phyloP scores from a whole-genome alignment of 2,329 filamentous ascomycete genomes.

The Aspergillus fumigatiaffinis region DNA sequence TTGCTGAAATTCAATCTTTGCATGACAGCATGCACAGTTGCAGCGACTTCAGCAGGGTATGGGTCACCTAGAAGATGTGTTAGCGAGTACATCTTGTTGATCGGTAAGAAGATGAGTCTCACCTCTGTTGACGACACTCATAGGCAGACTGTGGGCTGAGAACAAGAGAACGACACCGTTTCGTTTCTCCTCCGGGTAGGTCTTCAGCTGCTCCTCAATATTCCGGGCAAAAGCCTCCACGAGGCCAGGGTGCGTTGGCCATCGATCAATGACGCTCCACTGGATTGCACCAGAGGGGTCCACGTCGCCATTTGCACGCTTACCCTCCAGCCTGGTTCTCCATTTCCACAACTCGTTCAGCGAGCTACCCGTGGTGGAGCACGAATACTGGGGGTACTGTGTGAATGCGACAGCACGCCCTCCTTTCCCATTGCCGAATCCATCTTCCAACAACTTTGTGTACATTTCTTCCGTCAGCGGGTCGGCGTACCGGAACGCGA shows the following conservation, averaged over 20 bases:
- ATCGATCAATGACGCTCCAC: slow-evolving; percentile 98
- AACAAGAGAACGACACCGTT: slow-evolving; percentile 83
- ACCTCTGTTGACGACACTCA: slow-evolving; percentile 95
- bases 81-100: not conserved
- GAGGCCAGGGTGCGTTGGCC: slow-evolving; percentile 86
- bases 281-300: slow-evolving; percentile 67
- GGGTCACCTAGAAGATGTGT: slow-evolving; percentile 63
- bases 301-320: slow-evolving; percentile 51
- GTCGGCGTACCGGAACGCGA: slow-evolving; percentile 92
- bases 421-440: slow-evolving; percentile 84
- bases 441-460: slow-evolving; percentile 73
- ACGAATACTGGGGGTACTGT: slow-evolving; percentile 97
- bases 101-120: slow-evolving; percentile 18
- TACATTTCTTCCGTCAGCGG: slow-evolving; percentile 96
- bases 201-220: slow-evolving; percentile 77
- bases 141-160: slow-evolving; percentile 91
- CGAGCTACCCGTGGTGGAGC: slow-evolving; percentile 93
- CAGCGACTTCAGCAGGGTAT: slow-evolving; percentile 91
- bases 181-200: slow-evolving; percentile 77
- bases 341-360: slow-evolving; percentile 98
- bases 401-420: slow-evolving; percentile 94
- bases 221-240: slow-evolving; percentile 91
- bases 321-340: slow-evolving; percentile 79
- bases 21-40: slow-evolving; percentile 97
- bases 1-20: slow-evolving; percentile 81